Evolutionary conservation across 345 rosid species (phyloP).

Genomic region (Xanthoceras sorbifolium): DNA sequence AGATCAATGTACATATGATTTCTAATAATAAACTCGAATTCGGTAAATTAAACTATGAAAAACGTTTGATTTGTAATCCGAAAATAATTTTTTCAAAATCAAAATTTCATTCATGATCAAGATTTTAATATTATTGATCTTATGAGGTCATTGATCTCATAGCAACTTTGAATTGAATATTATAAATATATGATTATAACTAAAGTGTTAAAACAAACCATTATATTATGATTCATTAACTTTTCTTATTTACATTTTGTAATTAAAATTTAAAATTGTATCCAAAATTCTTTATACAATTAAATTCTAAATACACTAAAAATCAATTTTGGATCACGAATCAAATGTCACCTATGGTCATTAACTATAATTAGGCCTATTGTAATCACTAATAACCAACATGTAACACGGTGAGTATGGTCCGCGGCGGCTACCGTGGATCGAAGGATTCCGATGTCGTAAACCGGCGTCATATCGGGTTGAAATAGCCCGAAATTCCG

Average conservation of each 20-base stretch:
- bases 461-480: conserved; percentile 67
- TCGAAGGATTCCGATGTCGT: conserved; percentile 71
- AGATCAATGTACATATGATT: not conserved
- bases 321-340: not conserved
- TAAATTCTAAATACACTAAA: not conserved
- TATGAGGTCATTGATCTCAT: too few species aligned
- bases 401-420: conserved; percentile 25
- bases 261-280: too few species aligned
- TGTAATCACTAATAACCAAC: conserved; percentile 37
- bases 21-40: not conserved
- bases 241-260: too few species aligned
- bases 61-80: too few species aligned
- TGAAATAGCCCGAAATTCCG: conserved; percentile 73
- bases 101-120: too few species aligned
- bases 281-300: not conserved
- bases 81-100: too few species aligned
- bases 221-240: too few species aligned
- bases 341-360: conserved; percentile 4
- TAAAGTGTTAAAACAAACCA: too few species aligned
- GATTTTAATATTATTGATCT: too few species aligned
- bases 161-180: too few species aligned
- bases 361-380: conserved; percentile 30
- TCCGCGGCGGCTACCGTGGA: conserved; percentile 59
- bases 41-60: too few species aligned
- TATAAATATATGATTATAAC: too few species aligned